Evolutionary conservation across 768 basidiomycete genomes (phyloP), one percentile per base, ranked within the genome.

Genomic region (Mycena olivaceomarginata): DNA sequence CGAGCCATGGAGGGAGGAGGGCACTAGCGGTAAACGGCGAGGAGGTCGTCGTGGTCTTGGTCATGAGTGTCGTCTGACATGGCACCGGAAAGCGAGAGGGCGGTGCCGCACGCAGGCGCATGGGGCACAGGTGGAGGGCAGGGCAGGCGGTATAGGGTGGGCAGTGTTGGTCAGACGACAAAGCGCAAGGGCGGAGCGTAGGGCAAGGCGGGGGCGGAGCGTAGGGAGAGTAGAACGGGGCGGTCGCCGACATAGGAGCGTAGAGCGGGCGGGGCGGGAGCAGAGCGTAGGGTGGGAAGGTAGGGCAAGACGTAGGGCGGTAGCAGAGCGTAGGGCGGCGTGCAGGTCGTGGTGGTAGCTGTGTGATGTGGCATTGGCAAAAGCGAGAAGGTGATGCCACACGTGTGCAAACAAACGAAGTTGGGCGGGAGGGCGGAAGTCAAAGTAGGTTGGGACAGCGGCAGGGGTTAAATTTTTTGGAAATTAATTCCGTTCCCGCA

Each of bases 91-190:
- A 31, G 3, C 31, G 31, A 31, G 31, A 31, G 31, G 31, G 31
- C 31, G 31, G 3, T 31, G 31, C 31, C 31, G 31, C 31, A 31
- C 31, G 31, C 31, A 31, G 31, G 31, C 31, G 31, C 31, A 3
- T 31, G 31, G 31, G 31, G 31, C 31, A 31, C 3, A 5, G 43
- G 2, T 5, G 43, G 43, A 45, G 48, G 48, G 18, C 48, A 20
- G 48, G 48, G 48, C 48, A 51, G 43, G 53, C 53, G 53, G 53
- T 56, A 8, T 56, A 56, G 53, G 53, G 53, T n/a, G 53, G 53
- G 53, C 53, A 22, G 53, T 22, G 53, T 56, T 45, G 43, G 43
- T 45, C 43, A 45, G 43, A 5, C 43, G 43, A 5, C n/a, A 56
- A 3, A 45, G 43, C 43, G 43, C 43, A 5, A 45, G 13, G 43